Evolutionary conservation across 805 yeast species (phyloP), one percentile per base, ranked within the genome.

Genomic region (Nakazawaea peltata): DNA sequence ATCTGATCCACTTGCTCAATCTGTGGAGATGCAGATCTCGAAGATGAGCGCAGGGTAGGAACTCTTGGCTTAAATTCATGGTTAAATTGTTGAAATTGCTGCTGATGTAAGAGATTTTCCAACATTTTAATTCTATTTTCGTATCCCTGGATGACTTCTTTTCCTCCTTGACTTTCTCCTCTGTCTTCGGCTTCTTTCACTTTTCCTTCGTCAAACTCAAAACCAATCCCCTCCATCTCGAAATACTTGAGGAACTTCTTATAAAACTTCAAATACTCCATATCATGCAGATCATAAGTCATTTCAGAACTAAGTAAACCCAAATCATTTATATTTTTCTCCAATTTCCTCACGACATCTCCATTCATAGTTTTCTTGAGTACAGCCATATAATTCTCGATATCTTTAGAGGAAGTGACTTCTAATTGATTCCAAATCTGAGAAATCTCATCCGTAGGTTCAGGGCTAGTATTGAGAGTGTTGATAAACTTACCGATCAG

Each of bases 31-130:
- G n/a, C n/a, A n/a, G n/a, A n/a, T n/a, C n/a, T n/a, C n/a, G n/a
- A n/a, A n/a, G n/a, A n/a, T n/a, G n/a, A n/a, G n/a, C n/a, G n/a
- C 23, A 10, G 10, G 10, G 10, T 21, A 7, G 10, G 10, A 7
- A 8, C 23, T 14, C 27, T n/a, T 7, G 32, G 32, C 23, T 28
- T 31, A 15, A 61, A 57, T 32, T 49, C 50, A n/a, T 50, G 52
- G 22, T 65, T 65, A 26, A 75, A 61, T 34, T 74, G 71, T 30
- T 69, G 68, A 48, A 69, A 75, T 43, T 74, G 84, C 36, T 76
- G 81, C 42, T 82, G 85, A 50, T 86, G 92, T 12, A 87, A 57
- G 26, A 86, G 56, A 36, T 74, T 79, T 46, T 87, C 96, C 34
- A 90, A 65, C 45, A 81, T 81, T 42, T 73, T 74, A 27, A 90